phyloP scores from a whole-genome alignment of 306 rosid species.

The Medicago ruthenica region DNA sequence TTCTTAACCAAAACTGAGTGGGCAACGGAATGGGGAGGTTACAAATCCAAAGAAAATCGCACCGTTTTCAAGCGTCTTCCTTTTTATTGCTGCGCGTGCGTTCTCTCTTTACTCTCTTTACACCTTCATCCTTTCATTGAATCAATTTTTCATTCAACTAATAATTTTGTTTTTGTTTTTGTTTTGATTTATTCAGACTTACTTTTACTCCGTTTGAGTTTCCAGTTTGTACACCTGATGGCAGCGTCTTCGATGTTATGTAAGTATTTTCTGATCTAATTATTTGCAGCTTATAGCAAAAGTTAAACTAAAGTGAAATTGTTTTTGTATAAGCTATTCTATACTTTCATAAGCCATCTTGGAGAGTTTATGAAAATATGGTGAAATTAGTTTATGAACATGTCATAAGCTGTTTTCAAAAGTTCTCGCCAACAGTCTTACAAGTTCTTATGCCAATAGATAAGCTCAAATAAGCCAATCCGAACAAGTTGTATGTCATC shows the following conservation, averaged over 20 bases:
- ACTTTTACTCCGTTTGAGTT: conserved; percentile 88
- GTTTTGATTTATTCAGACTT: conserved; percentile 52
- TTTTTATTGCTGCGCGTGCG: conserved; percentile 92
- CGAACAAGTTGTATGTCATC: neutral
- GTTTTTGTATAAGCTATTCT: neutral
- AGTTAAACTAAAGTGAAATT: too few relatives aligned
- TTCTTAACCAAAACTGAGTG: conserved; percentile 96
- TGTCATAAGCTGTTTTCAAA: neutral
- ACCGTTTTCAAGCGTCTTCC: conserved; percentile 93
- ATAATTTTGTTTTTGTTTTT: neutral
- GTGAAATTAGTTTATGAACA: neutral
- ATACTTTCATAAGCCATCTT: neutral
- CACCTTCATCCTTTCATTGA: neutral
- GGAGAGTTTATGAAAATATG: neutral
- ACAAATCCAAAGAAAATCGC: conserved; percentile 73
- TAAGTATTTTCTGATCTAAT: conserved; percentile 40
- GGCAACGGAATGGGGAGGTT: conserved; percentile 99
- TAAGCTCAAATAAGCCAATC: neutral
- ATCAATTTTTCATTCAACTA: neutral
- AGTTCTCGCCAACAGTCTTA: neutral
- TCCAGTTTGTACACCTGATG: conserved; percentile 92
- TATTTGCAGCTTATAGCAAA: neutral
- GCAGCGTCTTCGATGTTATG: conserved; percentile 77
- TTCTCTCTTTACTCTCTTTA: conserved; percentile 12
- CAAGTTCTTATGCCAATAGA: neutral